Percentiles rank a stretch among this genome's conserved stretches.
phyloP scores from a whole-genome alignment of 1,284 basidiomycete genomes.

The Ceratobasidium sp. region DNA sequence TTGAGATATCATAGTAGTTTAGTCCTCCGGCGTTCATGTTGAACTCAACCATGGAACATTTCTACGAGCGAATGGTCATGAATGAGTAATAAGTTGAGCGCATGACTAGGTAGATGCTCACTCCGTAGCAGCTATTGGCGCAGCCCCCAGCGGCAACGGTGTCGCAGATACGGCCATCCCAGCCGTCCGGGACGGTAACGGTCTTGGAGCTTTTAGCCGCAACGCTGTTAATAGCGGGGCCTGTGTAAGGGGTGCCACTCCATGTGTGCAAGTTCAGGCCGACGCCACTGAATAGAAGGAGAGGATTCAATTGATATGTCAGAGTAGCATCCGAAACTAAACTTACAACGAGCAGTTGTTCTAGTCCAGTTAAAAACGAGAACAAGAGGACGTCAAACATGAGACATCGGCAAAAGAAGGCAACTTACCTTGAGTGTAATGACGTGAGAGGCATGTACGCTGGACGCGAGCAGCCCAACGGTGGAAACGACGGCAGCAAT shows the following conservation, averaged over 20 bases:
- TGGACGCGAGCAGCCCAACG: conserved; percentile 18
- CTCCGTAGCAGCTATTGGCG: conserved; percentile 45
- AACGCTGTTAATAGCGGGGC: not conserved
- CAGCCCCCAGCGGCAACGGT: conserved; percentile 38
- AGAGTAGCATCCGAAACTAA: not conserved
- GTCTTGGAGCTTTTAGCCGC: conserved; percentile 22
- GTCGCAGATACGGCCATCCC: conserved; percentile 48
- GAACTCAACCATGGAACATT: conserved; percentile 34
- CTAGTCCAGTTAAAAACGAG: not conserved
- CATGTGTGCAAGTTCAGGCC: conserved; percentile 29
- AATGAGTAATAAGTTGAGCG: not conserved
- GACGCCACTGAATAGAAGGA: not conserved
- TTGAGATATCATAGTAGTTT: conserved; percentile 46
- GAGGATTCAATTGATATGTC: not conserved
- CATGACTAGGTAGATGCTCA: not conserved
- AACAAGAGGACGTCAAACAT: not conserved
- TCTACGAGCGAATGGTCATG: not conserved
- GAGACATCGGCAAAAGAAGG: not conserved
- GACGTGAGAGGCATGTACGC: conserved; percentile 15
- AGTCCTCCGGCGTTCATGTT: conserved; percentile 42
- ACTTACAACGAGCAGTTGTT: conserved; percentile 40
- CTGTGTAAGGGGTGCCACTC: conserved; percentile 36
- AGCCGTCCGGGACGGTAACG: conserved; percentile 40
- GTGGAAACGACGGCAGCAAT: conserved; percentile 8
- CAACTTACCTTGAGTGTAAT: conserved; percentile 23